Evolutionary conservation across 2,329 filamentous ascomycete species (phyloP), one percentile per base, ranked within the genome.

Genomic region (Fusarium neocosmosporiellum): DNA sequence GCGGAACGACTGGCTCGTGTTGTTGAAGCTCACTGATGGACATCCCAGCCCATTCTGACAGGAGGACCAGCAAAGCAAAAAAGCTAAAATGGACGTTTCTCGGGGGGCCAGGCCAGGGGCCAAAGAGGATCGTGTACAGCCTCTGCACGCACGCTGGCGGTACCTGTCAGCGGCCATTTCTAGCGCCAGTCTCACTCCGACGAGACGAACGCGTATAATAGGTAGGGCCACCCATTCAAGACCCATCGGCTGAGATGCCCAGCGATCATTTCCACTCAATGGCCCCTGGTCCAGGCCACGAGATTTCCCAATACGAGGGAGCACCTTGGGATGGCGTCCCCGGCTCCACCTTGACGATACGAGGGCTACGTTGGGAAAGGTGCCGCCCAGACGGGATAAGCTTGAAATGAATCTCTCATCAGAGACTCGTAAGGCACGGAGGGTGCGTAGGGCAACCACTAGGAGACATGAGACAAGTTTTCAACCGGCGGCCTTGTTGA

Each of bases 301-400:
- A 60, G 73, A 72, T 71, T 65, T 63, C 48, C 64, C 60, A 75
- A 77, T 75, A 75, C 71, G 74, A 76, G 66, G n/a, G 46, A 41
- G 14, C 41, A 58, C 65, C 61, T 63, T 59, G 37, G 63, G 64
- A 67, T 69, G 65, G 63, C 54, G 27, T 62, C 59, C 63, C 63
- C 60, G 66, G 59, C 33, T 59, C 62, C 72, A 59, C 62, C 63
- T 61, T 43, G 27, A 20, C 55, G 50, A 69, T 64, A 63, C 61
- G 69, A 60, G 69, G 62, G 43, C 59, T 41, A 68, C 33, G 55
- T 65, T 71, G 59, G 31, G 59, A 59, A 27, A 41, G 13, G 50
- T 27, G 37, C 68, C 71, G 59, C 61, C 67, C 14, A 72, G 55
- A 67, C 9, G 33, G 60, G 66, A 53, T 59, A 76, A 68, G 74